These are phyloP conservation scores for Trichosporon inkin DNA, from an alignment of 1,284 basidiomycete species.

Conservation along the genomic window DNA sequence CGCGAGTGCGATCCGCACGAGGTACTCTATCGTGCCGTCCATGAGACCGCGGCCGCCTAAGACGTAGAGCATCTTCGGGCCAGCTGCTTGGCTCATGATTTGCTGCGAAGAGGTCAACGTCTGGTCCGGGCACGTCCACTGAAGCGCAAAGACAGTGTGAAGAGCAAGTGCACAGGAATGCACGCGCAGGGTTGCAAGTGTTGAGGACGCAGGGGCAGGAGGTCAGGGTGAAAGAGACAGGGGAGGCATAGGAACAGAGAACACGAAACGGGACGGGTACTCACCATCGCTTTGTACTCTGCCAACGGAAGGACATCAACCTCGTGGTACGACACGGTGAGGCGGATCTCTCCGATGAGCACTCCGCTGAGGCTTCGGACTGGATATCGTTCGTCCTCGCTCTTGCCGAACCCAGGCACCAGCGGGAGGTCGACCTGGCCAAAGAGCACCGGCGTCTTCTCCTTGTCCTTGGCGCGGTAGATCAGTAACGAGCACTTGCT, in stretches of 20 bases:
- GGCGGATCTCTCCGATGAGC: constrained; percentile 34
- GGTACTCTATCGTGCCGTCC: constrained; percentile 21
- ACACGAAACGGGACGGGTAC: neutral
- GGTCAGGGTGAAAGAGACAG: too few species aligned
- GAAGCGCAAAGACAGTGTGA: neutral
- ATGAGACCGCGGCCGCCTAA: constrained; percentile 17
- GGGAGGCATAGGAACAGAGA: too few species aligned
- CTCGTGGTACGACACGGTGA: constrained; percentile 28
- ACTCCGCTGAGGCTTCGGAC: constrained; percentile 22
- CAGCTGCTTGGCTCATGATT: neutral
- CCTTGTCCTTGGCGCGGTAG: constrained; percentile 12
- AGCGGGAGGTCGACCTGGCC: constrained; percentile 29
- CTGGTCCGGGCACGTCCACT: neutral
- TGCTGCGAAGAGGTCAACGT: neutral
- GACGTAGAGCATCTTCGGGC: constrained; percentile 20
- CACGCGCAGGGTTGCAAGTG: too few species aligned
- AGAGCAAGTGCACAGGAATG: neutral
- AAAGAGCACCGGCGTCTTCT: constrained; percentile 20
- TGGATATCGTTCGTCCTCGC: constrained; percentile 33
- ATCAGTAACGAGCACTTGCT: constrained; percentile 18
- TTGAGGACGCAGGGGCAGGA: too few species aligned
- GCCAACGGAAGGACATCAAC: constrained; percentile 18
- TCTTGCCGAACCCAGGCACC: constrained; percentile 21
- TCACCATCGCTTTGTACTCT: constrained; percentile 18
- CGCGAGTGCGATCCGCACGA: constrained; percentile 24